These are phyloP conservation scores for Phytophthora palmivora DNA, from an alignment of 352 stramenopile genomes.

Conservation along the genomic window DNA sequence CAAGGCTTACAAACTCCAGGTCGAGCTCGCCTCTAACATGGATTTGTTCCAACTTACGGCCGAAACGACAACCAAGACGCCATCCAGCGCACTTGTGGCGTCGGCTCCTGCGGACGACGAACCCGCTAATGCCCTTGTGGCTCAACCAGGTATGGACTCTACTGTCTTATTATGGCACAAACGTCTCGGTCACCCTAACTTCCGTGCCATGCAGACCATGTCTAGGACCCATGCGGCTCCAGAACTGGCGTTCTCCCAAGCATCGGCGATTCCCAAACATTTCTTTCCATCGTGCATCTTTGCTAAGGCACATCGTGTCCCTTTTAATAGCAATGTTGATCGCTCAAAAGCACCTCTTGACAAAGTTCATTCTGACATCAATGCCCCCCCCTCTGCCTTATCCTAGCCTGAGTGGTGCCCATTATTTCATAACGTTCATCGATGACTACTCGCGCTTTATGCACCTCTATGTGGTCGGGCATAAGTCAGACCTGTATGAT, in stretches of 20 bases:
- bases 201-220: no score
- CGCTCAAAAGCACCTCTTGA: no score
- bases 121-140: conserved; percentile 7
- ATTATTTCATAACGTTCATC: conserved; percentile 11
- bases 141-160: conserved; percentile 12
- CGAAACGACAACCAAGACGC: no score
- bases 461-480: background rate
- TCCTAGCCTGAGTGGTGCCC: conserved; percentile 10
- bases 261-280: conserved; percentile 9
- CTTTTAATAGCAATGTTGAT: conserved; percentile 4
- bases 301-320: conserved; percentile 4
- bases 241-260: conserved; percentile 6
- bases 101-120: no score
- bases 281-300: conserved; percentile 12
- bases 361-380: no score
- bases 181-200: conserved; percentile 19
- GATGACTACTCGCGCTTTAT: conserved; percentile 10
- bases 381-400: conserved; percentile 11
- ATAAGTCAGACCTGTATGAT: background rate
- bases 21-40: background rate
- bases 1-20: conserved; percentile 4
- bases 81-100: no score
- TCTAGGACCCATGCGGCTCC: conserved; percentile 5
- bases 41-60: no score
- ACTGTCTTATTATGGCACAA: conserved; percentile 9